A percentile compares a stretch with the other conserved stretches of the same genome.
Evolutionary conservation across 140 eudicot species (phyloP).

Genomic region (Cichorium intybus): DNA sequence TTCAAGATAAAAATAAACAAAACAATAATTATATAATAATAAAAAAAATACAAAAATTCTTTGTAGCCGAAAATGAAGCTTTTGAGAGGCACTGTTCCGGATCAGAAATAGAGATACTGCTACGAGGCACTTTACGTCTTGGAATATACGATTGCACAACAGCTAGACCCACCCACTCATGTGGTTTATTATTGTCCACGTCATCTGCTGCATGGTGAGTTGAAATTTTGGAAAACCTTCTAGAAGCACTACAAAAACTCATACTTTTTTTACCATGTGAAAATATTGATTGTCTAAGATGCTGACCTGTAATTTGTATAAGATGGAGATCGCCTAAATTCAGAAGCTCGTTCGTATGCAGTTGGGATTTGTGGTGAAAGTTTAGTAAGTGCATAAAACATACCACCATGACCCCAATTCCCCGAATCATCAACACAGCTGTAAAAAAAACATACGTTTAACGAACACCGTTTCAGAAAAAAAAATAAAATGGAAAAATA

Average conservation of each 20-base stretch:
- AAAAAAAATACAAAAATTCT: conserved; percentile 58
- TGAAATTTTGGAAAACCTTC: background rate
- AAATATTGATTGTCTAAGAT: conserved; percentile 10
- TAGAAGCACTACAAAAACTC: conserved; percentile 3
- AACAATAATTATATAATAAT: background rate
- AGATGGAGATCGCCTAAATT: conserved; percentile 94
- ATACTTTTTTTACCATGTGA: too few species aligned
- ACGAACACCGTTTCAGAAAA: too few species aligned
- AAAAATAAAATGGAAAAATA: conserved; percentile 11
- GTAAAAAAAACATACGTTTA: conserved; percentile 16
- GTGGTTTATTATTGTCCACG: conserved; percentile 29
- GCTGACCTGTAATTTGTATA: conserved; percentile 61
- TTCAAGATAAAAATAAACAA: background rate
- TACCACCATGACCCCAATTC: conserved; percentile 92
- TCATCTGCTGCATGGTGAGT: conserved; percentile 35
- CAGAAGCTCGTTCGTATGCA: conserved; percentile 83
- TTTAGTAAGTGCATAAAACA: conserved; percentile 81
- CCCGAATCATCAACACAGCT: conserved; percentile 97
- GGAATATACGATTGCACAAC: conserved; percentile 89
- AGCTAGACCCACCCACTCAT: conserved; percentile 81
- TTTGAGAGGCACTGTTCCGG: conserved; percentile 76
- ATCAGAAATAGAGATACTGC: conserved; percentile 67
- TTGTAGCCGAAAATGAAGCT: conserved; percentile 80
- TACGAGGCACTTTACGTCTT: conserved; percentile 89
- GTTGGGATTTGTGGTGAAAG: conserved; percentile 55